These are phyloP conservation scores for barley (Hordeum vulgare) DNA, from an alignment of 176 grass and related monocot genomes.

Conservation along the genomic window DNA sequence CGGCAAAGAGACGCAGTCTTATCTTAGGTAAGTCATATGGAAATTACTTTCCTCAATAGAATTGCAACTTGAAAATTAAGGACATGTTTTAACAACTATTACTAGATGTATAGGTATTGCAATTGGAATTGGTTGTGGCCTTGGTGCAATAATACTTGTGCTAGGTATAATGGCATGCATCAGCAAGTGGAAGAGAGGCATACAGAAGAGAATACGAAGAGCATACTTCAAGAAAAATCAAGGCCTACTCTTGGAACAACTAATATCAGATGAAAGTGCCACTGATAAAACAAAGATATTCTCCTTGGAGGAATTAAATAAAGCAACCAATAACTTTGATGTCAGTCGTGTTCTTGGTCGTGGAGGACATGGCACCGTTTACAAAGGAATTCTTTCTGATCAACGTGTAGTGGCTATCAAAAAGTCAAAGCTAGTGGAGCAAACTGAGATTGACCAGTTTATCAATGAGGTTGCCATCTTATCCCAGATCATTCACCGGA, in stretches of 20 bases:
- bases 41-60: neutral
- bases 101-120: slow-evolving; percentile 6
- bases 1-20: neutral
- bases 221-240: slow-evolving; percentile 30
- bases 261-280: neutral
- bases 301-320: slow-evolving; percentile 33
- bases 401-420: slow-evolving; percentile 41
- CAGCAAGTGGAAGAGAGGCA: slow-evolving; percentile 9
- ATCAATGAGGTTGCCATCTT: slow-evolving; percentile 51
- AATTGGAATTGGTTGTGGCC: slow-evolving; percentile 2
- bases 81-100: rapidly evolving
- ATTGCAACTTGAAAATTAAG: neutral
- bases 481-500: slow-evolving; percentile 42
- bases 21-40: neutral
- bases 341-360: slow-evolving; percentile 22
- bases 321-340: slow-evolving; percentile 44
- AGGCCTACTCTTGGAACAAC: slow-evolving; percentile 9
- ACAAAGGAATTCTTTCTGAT: slow-evolving; percentile 38
- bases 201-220: neutral
- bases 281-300: slow-evolving; percentile 38
- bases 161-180: neutral
- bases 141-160: neutral
- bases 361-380: slow-evolving; percentile 47
- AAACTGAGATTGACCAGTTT: slow-evolving; percentile 40
- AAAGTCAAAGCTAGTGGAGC: slow-evolving; percentile 30